Conservation (phyloP, 2,329 filamentous ascomycete genomes). For the Coleophoma eucalyptorum region DNA sequence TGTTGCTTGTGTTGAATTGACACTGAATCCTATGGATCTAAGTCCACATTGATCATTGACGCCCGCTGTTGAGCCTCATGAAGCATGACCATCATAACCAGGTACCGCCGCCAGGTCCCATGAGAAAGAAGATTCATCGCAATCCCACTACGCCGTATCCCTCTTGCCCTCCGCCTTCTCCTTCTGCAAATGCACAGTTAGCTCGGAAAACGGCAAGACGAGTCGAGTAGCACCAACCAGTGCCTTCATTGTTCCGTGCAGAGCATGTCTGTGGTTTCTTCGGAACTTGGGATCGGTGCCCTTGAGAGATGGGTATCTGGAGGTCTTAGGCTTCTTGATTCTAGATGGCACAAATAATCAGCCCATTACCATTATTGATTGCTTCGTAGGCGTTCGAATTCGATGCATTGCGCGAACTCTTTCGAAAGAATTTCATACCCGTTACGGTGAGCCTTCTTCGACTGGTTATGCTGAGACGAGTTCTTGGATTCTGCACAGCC, state of each 20-base stretch:
- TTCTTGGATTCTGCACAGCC: slow-evolving; percentile 87
- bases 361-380: background rate
- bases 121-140: slow-evolving; percentile 17
- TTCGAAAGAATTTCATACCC: slow-evolving; percentile 58
- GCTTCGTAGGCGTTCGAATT: background rate
- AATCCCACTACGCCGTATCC: slow-evolving; percentile 65
- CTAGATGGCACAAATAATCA: slow-evolving; percentile 41
- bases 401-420: background rate
- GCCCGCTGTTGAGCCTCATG: slow-evolving; percentile 3
- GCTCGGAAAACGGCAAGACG: background rate
- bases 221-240: slow-evolving; percentile 62
- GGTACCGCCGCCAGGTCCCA: slow-evolving; percentile 22
- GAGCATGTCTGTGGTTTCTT: slow-evolving; percentile 99
- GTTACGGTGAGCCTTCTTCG: slow-evolving; percentile 98
- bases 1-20: slow-evolving; percentile 22
- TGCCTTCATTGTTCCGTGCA: slow-evolving; percentile 97
- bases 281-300: slow-evolving; percentile 99
- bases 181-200: slow-evolving; percentile 59
- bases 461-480: slow-evolving; percentile 98
- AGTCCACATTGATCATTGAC: slow-evolving; percentile 6
- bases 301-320: slow-evolving; percentile 97
- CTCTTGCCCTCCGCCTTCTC: slow-evolving; percentile 96
- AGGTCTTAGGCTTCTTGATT: slow-evolving; percentile 99
- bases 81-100: slow-evolving; percentile 21
- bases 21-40: slow-evolving; percentile 20